Evolutionary conservation across 345 rosid species (phyloP).

Genomic region (Passiflora organensis): DNA sequence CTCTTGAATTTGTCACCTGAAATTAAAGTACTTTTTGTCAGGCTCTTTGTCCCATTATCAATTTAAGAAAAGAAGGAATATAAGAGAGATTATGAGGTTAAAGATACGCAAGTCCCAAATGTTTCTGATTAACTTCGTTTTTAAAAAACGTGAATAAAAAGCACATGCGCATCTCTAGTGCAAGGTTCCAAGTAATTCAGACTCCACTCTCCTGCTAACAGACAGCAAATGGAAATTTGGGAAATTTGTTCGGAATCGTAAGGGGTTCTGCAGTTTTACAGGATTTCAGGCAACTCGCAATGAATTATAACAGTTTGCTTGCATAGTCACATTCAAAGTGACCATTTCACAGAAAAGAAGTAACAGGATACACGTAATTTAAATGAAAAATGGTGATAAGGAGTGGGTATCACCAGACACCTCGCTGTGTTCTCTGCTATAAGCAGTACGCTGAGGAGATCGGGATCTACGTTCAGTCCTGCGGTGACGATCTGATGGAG

Average conservation of each 20-base stretch:
- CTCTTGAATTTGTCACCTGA: slow-evolving; percentile 50
- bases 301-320: not conserved
- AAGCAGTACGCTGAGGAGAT: slow-evolving; percentile 42
- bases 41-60: slow-evolving; percentile 4
- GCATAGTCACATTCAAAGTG: not conserved
- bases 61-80: slow-evolving; percentile 3
- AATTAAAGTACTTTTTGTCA: slow-evolving; percentile 14
- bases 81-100: too few relatives aligned
- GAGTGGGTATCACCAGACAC: slow-evolving; percentile 48
- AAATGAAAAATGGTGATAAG: slow-evolving; percentile 1
- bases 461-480: slow-evolving; percentile 54
- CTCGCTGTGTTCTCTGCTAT: slow-evolving; percentile 51
- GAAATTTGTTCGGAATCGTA: too few relatives aligned
- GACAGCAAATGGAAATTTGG: too few relatives aligned
- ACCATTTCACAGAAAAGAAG: not conserved
- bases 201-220: too few relatives aligned
- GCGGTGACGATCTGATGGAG: slow-evolving; percentile 46
- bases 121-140: too few relatives aligned
- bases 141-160: too few relatives aligned
- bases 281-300: not conserved
- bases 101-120: too few relatives aligned
- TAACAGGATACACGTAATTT: not conserved
- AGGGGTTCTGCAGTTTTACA: not conserved
- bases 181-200: not conserved
- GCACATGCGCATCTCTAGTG: not conserved